phyloP scores from a whole-genome alignment of 306 rosid species.

The Acacia melanoxylon region DNA sequence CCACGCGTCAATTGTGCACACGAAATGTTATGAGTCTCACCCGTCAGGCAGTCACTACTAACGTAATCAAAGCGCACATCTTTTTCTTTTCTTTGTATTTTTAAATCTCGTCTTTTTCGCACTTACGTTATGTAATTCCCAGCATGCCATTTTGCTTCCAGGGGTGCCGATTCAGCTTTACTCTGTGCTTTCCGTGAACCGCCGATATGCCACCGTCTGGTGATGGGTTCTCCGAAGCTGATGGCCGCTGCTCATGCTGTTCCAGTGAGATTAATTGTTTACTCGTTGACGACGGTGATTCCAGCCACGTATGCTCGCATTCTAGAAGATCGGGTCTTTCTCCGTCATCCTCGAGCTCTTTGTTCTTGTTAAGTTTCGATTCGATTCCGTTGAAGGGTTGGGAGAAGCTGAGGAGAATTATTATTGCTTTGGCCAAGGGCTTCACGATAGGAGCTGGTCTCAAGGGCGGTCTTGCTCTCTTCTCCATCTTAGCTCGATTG shows the following conservation, averaged over 20 bases:
- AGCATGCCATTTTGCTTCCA: background rate
- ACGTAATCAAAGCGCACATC: background rate
- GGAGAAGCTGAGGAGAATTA: constrained; percentile 64
- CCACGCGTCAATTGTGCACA: constrained; percentile 7
- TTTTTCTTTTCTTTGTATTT: background rate
- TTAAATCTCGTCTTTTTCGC: background rate
- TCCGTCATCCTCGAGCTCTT: constrained; percentile 33
- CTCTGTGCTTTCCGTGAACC: background rate
- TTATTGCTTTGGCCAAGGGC: constrained; percentile 79
- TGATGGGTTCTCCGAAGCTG: constrained; percentile 22
- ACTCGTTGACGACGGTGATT: constrained; percentile 18
- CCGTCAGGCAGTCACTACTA: background rate
- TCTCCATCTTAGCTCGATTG: constrained; percentile 77
- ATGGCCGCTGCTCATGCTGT: constrained; percentile 32
- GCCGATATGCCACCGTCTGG: constrained; percentile 56
- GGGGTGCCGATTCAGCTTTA: background rate
- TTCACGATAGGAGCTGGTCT: constrained; percentile 94
- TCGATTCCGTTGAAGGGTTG: constrained; percentile 46
- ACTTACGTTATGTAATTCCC: background rate
- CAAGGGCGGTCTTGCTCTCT: constrained; percentile 92
- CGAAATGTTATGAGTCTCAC: background rate
- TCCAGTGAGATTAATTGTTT: constrained; percentile 26
- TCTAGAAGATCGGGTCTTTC: constrained; percentile 35
- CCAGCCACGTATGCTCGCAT: constrained; percentile 36
- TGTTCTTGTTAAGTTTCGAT: constrained; percentile 28